Evolutionary conservation across 2,329 filamentous ascomycete species (phyloP).

Genomic region (Fusarium acutatum): DNA sequence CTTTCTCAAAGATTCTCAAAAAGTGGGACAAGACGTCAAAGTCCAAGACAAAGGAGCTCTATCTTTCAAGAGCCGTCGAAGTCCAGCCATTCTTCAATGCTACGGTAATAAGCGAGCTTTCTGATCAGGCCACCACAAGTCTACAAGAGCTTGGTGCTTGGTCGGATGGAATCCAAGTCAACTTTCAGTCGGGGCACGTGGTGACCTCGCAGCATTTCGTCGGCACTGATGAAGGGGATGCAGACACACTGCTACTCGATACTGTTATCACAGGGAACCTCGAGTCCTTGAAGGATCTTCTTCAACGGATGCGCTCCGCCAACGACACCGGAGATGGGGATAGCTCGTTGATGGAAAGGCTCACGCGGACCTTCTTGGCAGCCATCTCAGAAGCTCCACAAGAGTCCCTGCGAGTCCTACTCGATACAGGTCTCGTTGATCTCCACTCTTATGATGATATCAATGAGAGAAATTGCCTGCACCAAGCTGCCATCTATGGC

Average conservation of each 20-base stretch:
- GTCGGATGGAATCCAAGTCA: constrained; percentile 95
- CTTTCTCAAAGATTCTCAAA: constrained; percentile 98
- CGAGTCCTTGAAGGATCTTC: constrained; percentile 79
- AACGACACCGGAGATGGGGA: constrained; percentile 66
- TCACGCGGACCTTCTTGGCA: constrained; percentile 89
- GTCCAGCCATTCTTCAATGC: constrained; percentile 99
- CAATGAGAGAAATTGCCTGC: constrained; percentile 94
- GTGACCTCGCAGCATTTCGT: constrained; percentile 72
- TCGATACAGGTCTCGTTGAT: constrained; percentile 85
- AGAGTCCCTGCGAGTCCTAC: constrained; percentile 76
- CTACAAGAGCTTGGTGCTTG: constrained; percentile 93
- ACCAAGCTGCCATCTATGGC: constrained; percentile 96
- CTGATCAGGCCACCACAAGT: constrained; percentile 96
- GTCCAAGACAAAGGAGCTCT: constrained; percentile 97
- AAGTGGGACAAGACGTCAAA: constrained; percentile 99
- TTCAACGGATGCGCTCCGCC: constrained; percentile 72
- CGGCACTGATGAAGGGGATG: constrained; percentile 86
- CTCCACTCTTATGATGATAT: constrained; percentile 97
- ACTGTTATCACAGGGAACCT: constrained; percentile 85
- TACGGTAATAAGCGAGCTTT: constrained; percentile 94
- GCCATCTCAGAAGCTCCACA: constrained; percentile 87
- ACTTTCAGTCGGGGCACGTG: constrained; percentile 75
- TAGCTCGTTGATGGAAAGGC: constrained; percentile 71
- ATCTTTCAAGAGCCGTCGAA: constrained; percentile 93
- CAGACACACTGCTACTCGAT: constrained; percentile 87